These are phyloP conservation scores for Amaranthus hypochondriacus DNA, from an alignment of 148 eudicot species.

Conservation along the genomic window DNA sequence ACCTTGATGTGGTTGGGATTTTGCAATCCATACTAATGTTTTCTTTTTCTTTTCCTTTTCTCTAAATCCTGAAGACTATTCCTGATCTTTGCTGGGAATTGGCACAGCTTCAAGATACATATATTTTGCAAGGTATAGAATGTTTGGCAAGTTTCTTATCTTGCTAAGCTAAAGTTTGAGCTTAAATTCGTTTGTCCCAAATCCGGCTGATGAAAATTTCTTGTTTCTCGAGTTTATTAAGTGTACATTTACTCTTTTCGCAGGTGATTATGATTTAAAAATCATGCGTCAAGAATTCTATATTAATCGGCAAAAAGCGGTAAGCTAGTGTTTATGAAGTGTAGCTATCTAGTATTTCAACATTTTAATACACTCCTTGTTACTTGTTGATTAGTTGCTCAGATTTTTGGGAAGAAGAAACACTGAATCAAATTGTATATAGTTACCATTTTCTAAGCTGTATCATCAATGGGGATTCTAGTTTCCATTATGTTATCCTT, in stretches of 20 bases:
- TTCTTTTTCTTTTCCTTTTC: conserved; percentile 23
- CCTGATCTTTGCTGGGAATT: conserved; percentile 97
- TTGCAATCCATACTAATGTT: background rate
- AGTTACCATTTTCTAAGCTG: no score
- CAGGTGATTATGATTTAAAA: conserved; percentile 97
- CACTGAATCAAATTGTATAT: no score
- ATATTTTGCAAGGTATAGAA: conserved; percentile 81
- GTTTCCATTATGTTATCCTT: no score
- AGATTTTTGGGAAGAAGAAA: no score
- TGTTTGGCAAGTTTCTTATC: background rate
- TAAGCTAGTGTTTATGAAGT: conserved; percentile 28
- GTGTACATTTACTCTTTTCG: conserved; percentile 14
- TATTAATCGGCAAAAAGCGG: conserved; percentile 86
- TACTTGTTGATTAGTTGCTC: background rate
- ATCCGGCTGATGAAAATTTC: background rate
- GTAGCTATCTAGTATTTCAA: background rate
- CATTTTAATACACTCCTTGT: background rate
- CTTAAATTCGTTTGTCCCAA: background rate
- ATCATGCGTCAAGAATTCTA: conserved; percentile 98
- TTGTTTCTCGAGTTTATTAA: background rate
- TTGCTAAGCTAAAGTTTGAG: background rate
- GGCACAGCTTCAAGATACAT: conserved; percentile 99
- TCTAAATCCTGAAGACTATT: conserved; percentile 51
- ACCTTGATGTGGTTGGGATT: background rate
- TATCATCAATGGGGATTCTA: no score